phyloP scores from a whole-genome alignment of 768 basidiomycete species.

The Leccinum uliginosum region DNA sequence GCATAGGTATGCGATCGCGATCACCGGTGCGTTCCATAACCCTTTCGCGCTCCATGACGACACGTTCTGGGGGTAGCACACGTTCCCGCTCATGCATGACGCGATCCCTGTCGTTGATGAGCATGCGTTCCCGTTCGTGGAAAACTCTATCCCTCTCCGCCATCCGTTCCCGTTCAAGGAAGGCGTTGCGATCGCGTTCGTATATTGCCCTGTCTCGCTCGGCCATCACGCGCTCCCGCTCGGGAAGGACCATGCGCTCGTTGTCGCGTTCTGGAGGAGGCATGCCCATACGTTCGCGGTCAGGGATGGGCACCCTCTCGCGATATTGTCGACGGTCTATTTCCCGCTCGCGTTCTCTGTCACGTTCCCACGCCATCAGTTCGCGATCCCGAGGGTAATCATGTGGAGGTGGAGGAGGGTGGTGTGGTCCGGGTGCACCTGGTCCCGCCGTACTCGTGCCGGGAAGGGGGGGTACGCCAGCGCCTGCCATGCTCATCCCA shows the following conservation, averaged over 20 bases:
- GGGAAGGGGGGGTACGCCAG: conserved; percentile 6
- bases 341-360: conserved; percentile 24
- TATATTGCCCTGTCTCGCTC: conserved; percentile 21
- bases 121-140: conserved; percentile 23
- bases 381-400: conserved; percentile 27
- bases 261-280: conserved; percentile 21
- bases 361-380: conserved; percentile 25
- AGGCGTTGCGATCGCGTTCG: conserved; percentile 25
- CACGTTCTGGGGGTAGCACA: conserved; percentile 13
- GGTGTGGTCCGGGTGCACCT: conserved; percentile 19
- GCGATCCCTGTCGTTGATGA: conserved; percentile 23
- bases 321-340: conserved; percentile 27
- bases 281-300: conserved; percentile 21
- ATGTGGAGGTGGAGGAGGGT: conserved; percentile 17
- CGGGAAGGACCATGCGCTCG: conserved; percentile 14
- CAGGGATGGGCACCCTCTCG: conserved; percentile 19
- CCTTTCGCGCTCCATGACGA: conserved; percentile 21
- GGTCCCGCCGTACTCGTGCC: conserved; percentile 12
- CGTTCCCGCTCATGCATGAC: conserved; percentile 24
- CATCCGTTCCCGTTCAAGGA: conserved; percentile 22
- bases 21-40: conserved; percentile 22
- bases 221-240: conserved; percentile 21
- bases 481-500: conserved; percentile 7
- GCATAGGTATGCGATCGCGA: conserved; percentile 23
- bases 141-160: conserved; percentile 19